Conservation (phyloP, 2,329 filamentous ascomycete species). For the Hymenoscyphus occultus region DNA sequence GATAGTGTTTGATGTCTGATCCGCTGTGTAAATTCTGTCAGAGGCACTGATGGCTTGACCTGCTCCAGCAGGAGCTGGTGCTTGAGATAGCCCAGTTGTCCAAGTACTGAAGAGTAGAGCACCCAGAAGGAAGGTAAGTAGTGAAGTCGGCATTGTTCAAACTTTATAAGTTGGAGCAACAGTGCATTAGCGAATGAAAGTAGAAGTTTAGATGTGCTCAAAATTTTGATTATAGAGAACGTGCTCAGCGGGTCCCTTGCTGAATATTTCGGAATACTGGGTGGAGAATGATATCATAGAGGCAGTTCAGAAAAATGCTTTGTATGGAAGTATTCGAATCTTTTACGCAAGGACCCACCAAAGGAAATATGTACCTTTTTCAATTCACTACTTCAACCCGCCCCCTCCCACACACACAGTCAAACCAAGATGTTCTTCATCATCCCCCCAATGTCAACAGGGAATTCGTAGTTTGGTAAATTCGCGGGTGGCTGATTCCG, state of each 20-base stretch:
- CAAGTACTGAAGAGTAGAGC: not conserved
- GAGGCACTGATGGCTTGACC: conserved; percentile 8
- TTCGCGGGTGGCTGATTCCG: not conserved
- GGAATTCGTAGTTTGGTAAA: not conserved
- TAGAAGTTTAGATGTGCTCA: not conserved
- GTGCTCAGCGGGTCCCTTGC: too few species aligned
- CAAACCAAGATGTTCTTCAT: not conserved
- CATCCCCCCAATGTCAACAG: too few species aligned
- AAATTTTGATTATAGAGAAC: too few species aligned
- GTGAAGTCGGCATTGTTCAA: not conserved
- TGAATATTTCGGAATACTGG: too few species aligned
- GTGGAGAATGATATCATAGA: too few species aligned
- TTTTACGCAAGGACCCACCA: too few species aligned
- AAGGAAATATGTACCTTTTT: too few species aligned
- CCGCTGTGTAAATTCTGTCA: conserved; percentile 11
- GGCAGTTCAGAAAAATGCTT: too few species aligned
- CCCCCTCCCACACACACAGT: not conserved
- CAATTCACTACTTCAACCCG: too few species aligned
- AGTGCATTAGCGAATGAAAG: not conserved
- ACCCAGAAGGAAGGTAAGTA: not conserved
- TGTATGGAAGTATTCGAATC: too few species aligned
- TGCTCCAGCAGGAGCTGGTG: conserved; percentile 9
- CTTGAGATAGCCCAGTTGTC: conserved; percentile 1
- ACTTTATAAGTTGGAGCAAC: not conserved
- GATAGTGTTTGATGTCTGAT: conserved; percentile 13